Evolutionary conservation across 228 moss, liverwort and hornwort species (phyloP).

Genomic region (Sphagnum magellanicum): DNA sequence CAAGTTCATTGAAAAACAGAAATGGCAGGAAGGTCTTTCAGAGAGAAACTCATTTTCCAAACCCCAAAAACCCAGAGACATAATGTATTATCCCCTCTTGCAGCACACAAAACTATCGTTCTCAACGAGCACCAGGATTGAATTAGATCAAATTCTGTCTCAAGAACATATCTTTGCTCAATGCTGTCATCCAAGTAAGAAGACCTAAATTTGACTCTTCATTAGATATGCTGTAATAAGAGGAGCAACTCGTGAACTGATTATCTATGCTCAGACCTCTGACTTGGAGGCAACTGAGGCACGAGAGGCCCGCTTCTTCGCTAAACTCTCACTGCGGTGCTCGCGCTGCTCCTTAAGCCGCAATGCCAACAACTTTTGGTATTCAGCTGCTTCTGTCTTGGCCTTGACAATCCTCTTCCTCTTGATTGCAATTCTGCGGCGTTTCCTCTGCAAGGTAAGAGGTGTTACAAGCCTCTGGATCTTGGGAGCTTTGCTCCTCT

Average conservation of each 20-base stretch:
- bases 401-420: slow-evolving; percentile 67
- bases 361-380: slow-evolving; percentile 74
- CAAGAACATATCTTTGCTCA: too few species aligned
- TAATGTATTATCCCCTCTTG: too few species aligned
- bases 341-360: slow-evolving; percentile 81
- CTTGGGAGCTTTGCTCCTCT: slow-evolving; percentile 93
- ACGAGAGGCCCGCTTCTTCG: slow-evolving; percentile 80
- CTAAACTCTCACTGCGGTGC: slow-evolving; percentile 72
- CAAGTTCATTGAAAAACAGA: too few species aligned
- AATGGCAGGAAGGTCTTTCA: too few species aligned
- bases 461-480: slow-evolving; percentile 94
- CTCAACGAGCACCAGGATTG: too few species aligned
- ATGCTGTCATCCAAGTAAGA: too few species aligned
- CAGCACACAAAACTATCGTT: too few species aligned
- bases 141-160: too few species aligned
- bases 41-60: too few species aligned
- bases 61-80: too few species aligned
- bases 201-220: too few species aligned
- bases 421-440: slow-evolving; percentile 64
- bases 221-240: too few species aligned
- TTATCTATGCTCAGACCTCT: slow-evolving; percentile 17
- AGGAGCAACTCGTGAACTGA: background rate
- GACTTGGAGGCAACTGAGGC: slow-evolving; percentile 55
- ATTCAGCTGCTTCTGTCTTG: slow-evolving; percentile 66
- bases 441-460: slow-evolving; percentile 83